Base-by-base conservation (phyloP, 208 protist species). In the Trypanosoma conorhini region DNA sequence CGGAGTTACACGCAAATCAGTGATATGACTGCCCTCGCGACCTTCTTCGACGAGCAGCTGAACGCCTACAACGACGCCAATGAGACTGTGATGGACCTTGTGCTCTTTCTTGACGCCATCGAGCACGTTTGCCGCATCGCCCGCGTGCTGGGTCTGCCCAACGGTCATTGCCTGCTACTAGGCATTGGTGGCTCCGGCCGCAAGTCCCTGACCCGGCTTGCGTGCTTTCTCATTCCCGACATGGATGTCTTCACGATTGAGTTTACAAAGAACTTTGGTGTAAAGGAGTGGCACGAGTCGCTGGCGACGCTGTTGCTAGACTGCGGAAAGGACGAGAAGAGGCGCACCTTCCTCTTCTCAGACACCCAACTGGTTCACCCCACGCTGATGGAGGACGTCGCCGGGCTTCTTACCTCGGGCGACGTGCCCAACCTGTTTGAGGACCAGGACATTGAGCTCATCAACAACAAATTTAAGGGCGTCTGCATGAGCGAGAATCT, bases 311-410 rank as follows among this genome's bases (percentile, higher is more conserved):
- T 99, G 59, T 82, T 99, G 67, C 67, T 96, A 30, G 91, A 93
- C 30, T 96, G 97, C 48, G 98, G 98, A 60, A 88, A 99, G 67
- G 92, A 99, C 55, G 94, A 95, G 30, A 98, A 98, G 77, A 92
- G 87, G 70, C 85, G 91, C 35, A 98, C 99, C 0, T 99, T 99
- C 70, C 83, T 99, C 0, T 97, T 99, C 62, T 95, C 93, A 28
- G 98, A 99, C 86, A 99, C 98, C n/a, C 94, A 97, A 69, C 88
- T 99, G 22, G 82, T 98, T 61, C 88, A 96, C 54, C 97, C 98
- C 19, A 85, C 83, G 38, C 99, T 99, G 73, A 76, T 99, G 58
- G 98, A 99, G 87, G 98, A 99, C 74, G 89, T 99, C 24, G 99
- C 98, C 59, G 96, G 89, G 54, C 80, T 99, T 38, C 80, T 99